These are phyloP conservation scores for Colletotrichum sp. DNA, from an alignment of 2,329 filamentous ascomycete species.

Conservation along the genomic window DNA sequence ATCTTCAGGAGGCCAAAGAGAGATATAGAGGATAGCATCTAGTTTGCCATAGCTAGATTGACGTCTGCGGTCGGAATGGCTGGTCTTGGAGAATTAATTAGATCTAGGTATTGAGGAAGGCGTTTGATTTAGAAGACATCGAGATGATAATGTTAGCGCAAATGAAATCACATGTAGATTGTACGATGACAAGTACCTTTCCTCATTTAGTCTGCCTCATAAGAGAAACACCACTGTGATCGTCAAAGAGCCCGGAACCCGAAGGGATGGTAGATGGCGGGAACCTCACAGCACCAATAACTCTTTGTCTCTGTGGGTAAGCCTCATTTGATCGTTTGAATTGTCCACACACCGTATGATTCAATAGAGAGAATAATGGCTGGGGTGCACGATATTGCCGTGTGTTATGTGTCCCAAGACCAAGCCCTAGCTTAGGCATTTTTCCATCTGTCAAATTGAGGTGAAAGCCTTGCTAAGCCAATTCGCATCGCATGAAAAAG, in stretches of 20 bases:
- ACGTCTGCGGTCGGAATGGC: neutral
- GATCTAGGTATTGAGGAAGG: neutral
- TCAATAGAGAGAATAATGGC: rapidly evolving
- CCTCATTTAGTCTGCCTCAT: neutral
- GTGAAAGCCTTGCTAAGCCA: neutral
- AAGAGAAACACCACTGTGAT: neutral
- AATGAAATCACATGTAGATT: neutral
- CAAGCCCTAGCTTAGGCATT: neutral
- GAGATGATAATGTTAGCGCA: neutral
- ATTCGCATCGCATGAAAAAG: neutral
- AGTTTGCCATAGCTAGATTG: neutral
- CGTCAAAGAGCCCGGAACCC: neutral
- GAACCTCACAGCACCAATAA: neutral
- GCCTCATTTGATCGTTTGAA: neutral
- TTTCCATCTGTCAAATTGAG: neutral
- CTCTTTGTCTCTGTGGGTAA: neutral
- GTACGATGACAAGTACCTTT: rapidly evolving
- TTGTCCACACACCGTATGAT: neutral
- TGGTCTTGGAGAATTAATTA: neutral
- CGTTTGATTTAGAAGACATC: neutral
- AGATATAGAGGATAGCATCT: neutral
- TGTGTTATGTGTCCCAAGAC: rapidly evolving
- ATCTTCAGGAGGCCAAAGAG: neutral
- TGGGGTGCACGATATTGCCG: rapidly evolving
- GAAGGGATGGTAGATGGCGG: neutral